phyloP scores from a whole-genome alignment of 192 early-diverging fungal species.

The Mortierella claussenii region DNA sequence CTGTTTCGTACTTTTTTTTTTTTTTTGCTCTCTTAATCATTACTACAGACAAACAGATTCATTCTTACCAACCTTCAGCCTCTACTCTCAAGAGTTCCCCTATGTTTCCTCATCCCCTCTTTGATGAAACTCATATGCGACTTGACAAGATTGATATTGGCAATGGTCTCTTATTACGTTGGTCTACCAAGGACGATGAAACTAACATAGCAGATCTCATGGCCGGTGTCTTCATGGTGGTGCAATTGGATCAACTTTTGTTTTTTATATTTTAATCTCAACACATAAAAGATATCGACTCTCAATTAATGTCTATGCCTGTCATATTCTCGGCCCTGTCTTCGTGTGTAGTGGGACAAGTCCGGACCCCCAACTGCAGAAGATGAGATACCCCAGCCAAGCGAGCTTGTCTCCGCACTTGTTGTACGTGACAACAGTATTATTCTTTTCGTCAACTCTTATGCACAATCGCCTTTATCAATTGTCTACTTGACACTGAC shows the following conservation, averaged over 20 bases:
- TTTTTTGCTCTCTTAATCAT: not conserved
- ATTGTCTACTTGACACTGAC: not conserved
- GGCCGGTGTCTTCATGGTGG: slow-evolving; percentile 7
- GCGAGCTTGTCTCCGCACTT: not conserved
- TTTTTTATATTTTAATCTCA: not conserved
- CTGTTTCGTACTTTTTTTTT: not conserved
- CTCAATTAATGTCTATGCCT: not conserved
- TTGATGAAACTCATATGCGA: slow-evolving; percentile 3
- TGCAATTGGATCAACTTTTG: not conserved
- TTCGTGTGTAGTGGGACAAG: slow-evolving; percentile 1
- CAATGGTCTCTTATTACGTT: slow-evolving; percentile 12
- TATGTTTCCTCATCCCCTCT: slow-evolving; percentile 11
- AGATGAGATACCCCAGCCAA: slow-evolving; percentile 7
- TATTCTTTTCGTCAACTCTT: not conserved
- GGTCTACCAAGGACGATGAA: slow-evolving; percentile 16
- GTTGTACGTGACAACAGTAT: not conserved
- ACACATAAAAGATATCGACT: not conserved
- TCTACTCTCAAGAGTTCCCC: not conserved
- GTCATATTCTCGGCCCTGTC: not conserved
- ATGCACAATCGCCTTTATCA: not conserved
- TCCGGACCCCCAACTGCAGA: not conserved
- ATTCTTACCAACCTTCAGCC: not conserved
- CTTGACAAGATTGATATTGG: slow-evolving; percentile 19
- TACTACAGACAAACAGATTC: not conserved
- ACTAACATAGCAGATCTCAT: slow-evolving; percentile 6